A percentile compares a stretch with the other conserved stretches of the same genome.
phyloP scores from a whole-genome alignment of 2,329 filamentous ascomycete genomes.

The Talaromyces sp. region DNA sequence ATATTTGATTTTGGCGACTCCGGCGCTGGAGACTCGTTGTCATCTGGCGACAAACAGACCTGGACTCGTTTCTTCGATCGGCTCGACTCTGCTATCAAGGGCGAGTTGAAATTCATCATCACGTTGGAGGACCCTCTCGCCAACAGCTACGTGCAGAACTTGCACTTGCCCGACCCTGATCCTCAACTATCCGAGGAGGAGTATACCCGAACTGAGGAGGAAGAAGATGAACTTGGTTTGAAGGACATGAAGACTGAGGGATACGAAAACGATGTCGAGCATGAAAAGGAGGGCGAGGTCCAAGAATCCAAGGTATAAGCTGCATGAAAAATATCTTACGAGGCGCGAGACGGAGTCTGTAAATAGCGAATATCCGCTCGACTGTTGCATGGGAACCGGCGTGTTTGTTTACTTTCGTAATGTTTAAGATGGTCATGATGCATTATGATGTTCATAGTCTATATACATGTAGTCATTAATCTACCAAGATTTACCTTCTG shows the following conservation, averaged over 20 bases:
- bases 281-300: constrained; percentile 25
- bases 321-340: neutral
- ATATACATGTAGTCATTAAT: neutral
- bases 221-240: constrained; percentile 89
- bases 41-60: constrained; percentile 59
- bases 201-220: constrained; percentile 83
- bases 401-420: constrained; percentile 18
- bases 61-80: constrained; percentile 81
- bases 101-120: constrained; percentile 75
- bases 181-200: constrained; percentile 76
- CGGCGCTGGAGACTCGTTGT: constrained; percentile 75
- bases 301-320: constrained; percentile 23
- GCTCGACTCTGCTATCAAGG: constrained; percentile 74
- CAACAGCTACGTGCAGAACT: constrained; percentile 88
- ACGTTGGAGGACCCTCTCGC: constrained; percentile 84
- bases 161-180: constrained; percentile 75
- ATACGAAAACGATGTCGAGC: constrained; percentile 61
- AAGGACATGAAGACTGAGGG: constrained; percentile 89
- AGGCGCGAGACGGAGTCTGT: constrained; percentile 16
- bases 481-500: neutral
- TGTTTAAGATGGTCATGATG: constrained; percentile 7
- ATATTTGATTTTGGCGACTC: constrained; percentile 74
- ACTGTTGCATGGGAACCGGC: neutral
- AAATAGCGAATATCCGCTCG: neutral
- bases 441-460: constrained; percentile 1